phyloP scores from a whole-genome alignment of 305 asterid genomes.

The Stenogyne calaminthoides region DNA sequence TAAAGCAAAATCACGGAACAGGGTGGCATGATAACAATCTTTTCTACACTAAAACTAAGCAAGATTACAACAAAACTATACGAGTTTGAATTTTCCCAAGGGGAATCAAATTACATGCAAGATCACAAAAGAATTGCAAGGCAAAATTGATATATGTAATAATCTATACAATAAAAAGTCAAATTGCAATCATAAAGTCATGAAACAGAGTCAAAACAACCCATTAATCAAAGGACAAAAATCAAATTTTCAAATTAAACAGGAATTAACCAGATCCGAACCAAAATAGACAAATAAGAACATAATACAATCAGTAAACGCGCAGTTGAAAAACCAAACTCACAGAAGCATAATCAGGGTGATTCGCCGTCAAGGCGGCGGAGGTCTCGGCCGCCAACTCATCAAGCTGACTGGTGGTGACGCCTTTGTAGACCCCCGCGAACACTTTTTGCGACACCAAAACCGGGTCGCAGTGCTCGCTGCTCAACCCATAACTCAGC shows the following conservation, averaged over 20 bases:
- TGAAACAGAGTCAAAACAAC: too few species aligned
- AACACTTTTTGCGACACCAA: slow-evolving; percentile 89
- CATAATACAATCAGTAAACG: background rate
- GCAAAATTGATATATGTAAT: background rate
- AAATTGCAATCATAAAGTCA: background rate
- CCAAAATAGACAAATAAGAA: background rate
- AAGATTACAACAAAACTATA: background rate
- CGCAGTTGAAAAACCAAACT: slow-evolving; percentile 28
- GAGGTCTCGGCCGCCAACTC: slow-evolving; percentile 98
- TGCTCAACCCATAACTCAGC: slow-evolving; percentile 81
- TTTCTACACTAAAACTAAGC: background rate
- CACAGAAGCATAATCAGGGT: slow-evolving; percentile 94
- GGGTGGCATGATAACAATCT: background rate
- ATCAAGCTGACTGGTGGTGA: slow-evolving; percentile 95
- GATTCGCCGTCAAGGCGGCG: slow-evolving; percentile 90
- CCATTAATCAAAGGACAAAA: background rate
- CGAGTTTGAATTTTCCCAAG: background rate
- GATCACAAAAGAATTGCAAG: background rate
- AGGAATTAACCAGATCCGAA: background rate
- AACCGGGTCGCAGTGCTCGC: slow-evolving; percentile 90
- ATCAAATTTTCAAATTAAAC: background rate
- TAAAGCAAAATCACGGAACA: background rate
- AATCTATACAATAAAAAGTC: background rate
- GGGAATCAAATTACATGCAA: background rate
- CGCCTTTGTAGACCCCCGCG: slow-evolving; percentile 90